phyloP scores from a whole-genome alignment of 139 green algal species.

The Mesostigma viride region DNA sequence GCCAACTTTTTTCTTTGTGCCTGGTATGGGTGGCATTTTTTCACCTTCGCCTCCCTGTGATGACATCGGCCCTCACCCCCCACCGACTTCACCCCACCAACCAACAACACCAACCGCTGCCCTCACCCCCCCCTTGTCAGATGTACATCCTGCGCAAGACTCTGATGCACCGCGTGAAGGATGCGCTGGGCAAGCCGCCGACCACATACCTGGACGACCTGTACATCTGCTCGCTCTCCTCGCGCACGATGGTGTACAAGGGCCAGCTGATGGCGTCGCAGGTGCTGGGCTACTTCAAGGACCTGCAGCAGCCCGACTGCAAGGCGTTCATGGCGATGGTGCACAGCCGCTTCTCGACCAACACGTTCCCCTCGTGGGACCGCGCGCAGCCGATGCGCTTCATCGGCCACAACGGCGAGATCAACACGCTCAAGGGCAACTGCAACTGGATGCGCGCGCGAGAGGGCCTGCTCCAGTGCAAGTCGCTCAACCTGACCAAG shows the following conservation, averaged over 20 bases:
- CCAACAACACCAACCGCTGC: no score
- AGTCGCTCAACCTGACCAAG: slow-evolving; percentile 48
- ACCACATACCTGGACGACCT: slow-evolving; percentile 46
- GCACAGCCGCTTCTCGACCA: slow-evolving; percentile 90
- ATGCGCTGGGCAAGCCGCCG: slow-evolving; percentile 12
- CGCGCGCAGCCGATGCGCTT: slow-evolving; percentile 86
- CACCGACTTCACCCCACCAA: no score
- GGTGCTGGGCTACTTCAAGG: slow-evolving; percentile 61
- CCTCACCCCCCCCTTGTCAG: no score
- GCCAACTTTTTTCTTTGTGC: no score
- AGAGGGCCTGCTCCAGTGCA: slow-evolving; percentile 69
- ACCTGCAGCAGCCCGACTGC: slow-evolving; percentile 69
- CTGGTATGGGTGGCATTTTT: no score
- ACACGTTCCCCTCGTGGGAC: slow-evolving; percentile 90
- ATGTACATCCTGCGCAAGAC: slow-evolving; percentile 76
- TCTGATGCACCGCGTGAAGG: slow-evolving; percentile 37
- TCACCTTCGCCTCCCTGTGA: no score
- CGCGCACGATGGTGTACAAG: slow-evolving; percentile 88
- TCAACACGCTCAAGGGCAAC: slow-evolving; percentile 74
- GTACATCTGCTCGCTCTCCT: slow-evolving; percentile 85
- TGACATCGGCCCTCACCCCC: no score
- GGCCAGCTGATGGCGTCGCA: slow-evolving; percentile 85
- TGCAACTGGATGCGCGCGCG: slow-evolving; percentile 84
- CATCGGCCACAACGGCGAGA: slow-evolving; percentile 89
- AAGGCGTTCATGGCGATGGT: slow-evolving; percentile 81